Conservation (phyloP, 2,329 filamentous ascomycete genomes). For the Camillea tinctor region DNA sequence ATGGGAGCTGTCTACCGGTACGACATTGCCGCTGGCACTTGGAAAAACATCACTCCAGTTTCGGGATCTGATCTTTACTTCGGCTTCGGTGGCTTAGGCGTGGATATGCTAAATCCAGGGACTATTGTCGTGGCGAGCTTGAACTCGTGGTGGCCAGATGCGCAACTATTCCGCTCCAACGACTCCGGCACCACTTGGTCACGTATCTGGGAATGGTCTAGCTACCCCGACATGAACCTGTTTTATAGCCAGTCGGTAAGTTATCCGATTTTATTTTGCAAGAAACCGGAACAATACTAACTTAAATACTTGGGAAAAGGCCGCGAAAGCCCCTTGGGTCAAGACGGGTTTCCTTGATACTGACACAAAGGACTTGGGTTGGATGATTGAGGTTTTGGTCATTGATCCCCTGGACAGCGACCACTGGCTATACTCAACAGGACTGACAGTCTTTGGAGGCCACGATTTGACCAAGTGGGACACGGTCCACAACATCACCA, state of each 20-base stretch:
- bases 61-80: constrained; percentile 46
- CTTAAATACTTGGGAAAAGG: constrained; percentile 14
- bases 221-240: constrained; percentile 43
- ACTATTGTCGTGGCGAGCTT: constrained; percentile 56
- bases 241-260: constrained; percentile 46
- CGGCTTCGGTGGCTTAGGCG: constrained; percentile 55
- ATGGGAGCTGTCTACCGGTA: constrained; percentile 54
- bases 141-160: constrained; percentile 61
- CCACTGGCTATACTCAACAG: constrained; percentile 62
- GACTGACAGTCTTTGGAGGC: constrained; percentile 53
- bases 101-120: constrained; percentile 54
- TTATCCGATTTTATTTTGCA: neutral
- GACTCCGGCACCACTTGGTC: constrained; percentile 56
- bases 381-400: constrained; percentile 60
- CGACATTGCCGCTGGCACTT: constrained; percentile 45
- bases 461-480: constrained; percentile 58
- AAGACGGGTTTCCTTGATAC: constrained; percentile 46
- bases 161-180: constrained; percentile 53
- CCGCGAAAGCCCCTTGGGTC: constrained; percentile 53
- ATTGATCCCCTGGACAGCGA: constrained; percentile 59
- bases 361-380: constrained; percentile 52
- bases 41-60: constrained; percentile 57
- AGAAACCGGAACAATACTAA: constrained; percentile 3
- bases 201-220: constrained; percentile 50
- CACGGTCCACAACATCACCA: constrained; percentile 45